Conservation (phyloP, 805 yeast species). For the Blastobotrys mokoenaii region DNA sequence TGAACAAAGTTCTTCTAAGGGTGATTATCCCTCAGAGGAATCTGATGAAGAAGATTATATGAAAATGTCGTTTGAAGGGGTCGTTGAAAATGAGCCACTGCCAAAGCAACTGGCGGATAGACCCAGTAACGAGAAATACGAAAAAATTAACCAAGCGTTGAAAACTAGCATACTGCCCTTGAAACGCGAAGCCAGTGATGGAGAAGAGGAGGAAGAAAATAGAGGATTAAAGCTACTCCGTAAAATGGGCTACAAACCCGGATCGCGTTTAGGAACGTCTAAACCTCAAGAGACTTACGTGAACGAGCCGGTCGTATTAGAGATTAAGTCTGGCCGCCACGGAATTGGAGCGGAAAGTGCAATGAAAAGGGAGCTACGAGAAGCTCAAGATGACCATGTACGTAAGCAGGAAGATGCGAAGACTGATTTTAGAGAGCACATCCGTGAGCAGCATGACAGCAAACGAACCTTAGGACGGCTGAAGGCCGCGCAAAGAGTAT, state of each 20-base stretch:
- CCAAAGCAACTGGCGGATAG: constrained; percentile 17
- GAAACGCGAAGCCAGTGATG: constrained; percentile 2
- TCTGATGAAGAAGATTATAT: constrained; percentile 26
- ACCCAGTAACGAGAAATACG: not conserved
- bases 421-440: constrained; percentile 4
- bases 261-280: constrained; percentile 36
- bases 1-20: no score
- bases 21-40: no score
- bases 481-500: constrained; percentile 4
- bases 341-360: constrained; percentile 11
- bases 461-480: not conserved
- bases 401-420: constrained; percentile 3
- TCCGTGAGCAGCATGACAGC: not conserved
- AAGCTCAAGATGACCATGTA: constrained; percentile 5
- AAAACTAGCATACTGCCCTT: not conserved
- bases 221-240: constrained; percentile 40
- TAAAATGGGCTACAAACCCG: constrained; percentile 50
- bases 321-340: constrained; percentile 9
- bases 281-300: constrained; percentile 1
- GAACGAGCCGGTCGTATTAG: constrained; percentile 5
- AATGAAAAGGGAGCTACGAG: constrained; percentile 8
- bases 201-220: no score
- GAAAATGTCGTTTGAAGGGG: constrained; percentile 19
- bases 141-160: not conserved
- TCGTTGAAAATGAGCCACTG: constrained; percentile 3